Conservation (phyloP, 106 monocot genomes). For the Acorus gramineus region DNA sequence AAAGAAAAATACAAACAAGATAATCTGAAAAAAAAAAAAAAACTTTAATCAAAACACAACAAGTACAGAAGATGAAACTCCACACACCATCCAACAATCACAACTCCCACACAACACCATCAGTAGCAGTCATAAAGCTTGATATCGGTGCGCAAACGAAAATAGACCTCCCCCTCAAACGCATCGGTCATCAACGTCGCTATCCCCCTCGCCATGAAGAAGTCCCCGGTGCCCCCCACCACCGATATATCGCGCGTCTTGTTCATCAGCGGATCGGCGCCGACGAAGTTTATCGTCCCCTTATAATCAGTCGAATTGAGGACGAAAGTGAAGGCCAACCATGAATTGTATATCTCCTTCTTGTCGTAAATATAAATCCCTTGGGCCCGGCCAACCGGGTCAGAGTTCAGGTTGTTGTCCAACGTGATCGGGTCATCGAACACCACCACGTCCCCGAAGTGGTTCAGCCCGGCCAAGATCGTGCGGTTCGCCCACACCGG, state of each 20-base stretch:
- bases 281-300: slow-evolving; percentile 37
- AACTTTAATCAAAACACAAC: too few species aligned
- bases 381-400: slow-evolving; percentile 36
- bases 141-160: slow-evolving; percentile 31
- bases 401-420: slow-evolving; percentile 42
- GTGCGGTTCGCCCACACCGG: slow-evolving; percentile 39
- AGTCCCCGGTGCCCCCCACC: slow-evolving; percentile 52
- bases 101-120: neutral
- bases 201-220: slow-evolving; percentile 46
- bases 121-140: slow-evolving; percentile 51
- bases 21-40: too few species aligned
- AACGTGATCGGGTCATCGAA: slow-evolving; percentile 50
- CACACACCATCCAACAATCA: too few species aligned
- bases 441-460: slow-evolving; percentile 44
- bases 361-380: slow-evolving; percentile 45
- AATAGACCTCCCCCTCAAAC: slow-evolving; percentile 42
- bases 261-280: slow-evolving; percentile 39
- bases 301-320: slow-evolving; percentile 33
- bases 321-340: slow-evolving; percentile 39
- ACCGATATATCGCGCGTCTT: slow-evolving; percentile 41
- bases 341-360: slow-evolving; percentile 40
- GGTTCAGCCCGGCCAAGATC: slow-evolving; percentile 3
- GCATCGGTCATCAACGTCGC: slow-evolving; percentile 42
- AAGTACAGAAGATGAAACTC: too few species aligned
- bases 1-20: too few species aligned